Base-by-base conservation (phyloP, 2,329 filamentous ascomycete species). In the Teratosphaeria zuluensis region DNA sequence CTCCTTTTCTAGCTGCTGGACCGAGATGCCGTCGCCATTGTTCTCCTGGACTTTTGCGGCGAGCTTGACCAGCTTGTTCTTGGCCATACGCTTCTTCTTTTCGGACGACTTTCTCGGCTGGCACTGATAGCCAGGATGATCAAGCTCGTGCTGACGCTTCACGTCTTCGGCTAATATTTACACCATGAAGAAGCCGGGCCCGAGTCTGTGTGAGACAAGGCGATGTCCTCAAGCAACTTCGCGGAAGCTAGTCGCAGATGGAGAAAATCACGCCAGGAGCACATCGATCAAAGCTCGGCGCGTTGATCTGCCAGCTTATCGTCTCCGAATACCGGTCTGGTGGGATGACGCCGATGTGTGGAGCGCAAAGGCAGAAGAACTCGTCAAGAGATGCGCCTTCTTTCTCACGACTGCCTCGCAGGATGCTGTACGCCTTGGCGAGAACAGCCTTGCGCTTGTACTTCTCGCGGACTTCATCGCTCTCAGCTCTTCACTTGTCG, bases 371-470 rank as follows among this genome's bases (percentile, higher is more conserved):
- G 16, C 63, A 61, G 53, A 83, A 72, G 69, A 81, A 83, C 9
- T 72, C 67, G 54, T 78, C 73, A 42, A 83, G 72, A 52, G 77
- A 72, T 28, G 79, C 75, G 33, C 75, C 72, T 24, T 72, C 69
- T 62, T 77, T 77, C 64, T 79, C 78, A 56, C 78, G 67, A 52
- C 77, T 72, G 64, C 82, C 80, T 54, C 32, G 31, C 24, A 81
- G 73, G 60, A 76, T 74, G 33, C 80, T 83, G 73, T 81, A 84
- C 19, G 80, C 78, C 65, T 81, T 81, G 54, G 52, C 24, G 21
- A 31, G 52, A 24, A 53, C 32, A 24, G 52, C n/a, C 52, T 35
- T 53, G 28, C 42, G 42, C 42, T 48, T 48, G 42, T 48, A 48
- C 42, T 48, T n/a, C 42, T 48, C 42, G 19, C 21, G 2, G 32